phyloP scores from a whole-genome alignment of 257 asterid genomes.

The Lavandula angustifolia region DNA sequence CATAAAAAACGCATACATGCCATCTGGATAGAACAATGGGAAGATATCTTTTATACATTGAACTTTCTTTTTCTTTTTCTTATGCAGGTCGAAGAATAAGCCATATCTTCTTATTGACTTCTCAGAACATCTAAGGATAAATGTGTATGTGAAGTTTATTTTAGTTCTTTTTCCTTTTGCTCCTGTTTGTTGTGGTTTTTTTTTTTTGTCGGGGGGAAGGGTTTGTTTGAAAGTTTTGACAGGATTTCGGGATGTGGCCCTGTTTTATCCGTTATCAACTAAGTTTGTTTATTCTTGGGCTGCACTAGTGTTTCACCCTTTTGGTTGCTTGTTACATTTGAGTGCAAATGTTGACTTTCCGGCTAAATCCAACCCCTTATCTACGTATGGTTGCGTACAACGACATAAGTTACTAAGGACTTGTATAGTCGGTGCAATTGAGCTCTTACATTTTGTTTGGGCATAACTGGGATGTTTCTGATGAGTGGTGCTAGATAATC shows the following conservation, averaged over 20 bases:
- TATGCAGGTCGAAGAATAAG: constrained; percentile 67
- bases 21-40: neutral
- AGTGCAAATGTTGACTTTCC: neutral
- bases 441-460: neutral
- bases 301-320: constrained; percentile 1
- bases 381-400: neutral
- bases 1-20: neutral
- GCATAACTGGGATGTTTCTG: neutral
- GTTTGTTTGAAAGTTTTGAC: neutral
- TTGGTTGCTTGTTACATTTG: neutral
- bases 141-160: constrained; percentile 56
- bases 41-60: constrained; percentile 10
- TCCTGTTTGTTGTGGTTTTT: no score
- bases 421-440: neutral
- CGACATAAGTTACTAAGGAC: neutral
- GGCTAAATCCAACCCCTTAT: neutral
- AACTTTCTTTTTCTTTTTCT: constrained; percentile 24
- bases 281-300: neutral
- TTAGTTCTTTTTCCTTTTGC: neutral
- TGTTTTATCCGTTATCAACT: neutral
- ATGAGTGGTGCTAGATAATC: neutral
- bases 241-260: neutral
- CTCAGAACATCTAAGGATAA: constrained; percentile 75
- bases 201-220: no score
- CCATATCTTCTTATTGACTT: constrained; percentile 88